Conservation (phyloP, 2,329 filamentous ascomycete species). For the Talaromyces piceae region DNA sequence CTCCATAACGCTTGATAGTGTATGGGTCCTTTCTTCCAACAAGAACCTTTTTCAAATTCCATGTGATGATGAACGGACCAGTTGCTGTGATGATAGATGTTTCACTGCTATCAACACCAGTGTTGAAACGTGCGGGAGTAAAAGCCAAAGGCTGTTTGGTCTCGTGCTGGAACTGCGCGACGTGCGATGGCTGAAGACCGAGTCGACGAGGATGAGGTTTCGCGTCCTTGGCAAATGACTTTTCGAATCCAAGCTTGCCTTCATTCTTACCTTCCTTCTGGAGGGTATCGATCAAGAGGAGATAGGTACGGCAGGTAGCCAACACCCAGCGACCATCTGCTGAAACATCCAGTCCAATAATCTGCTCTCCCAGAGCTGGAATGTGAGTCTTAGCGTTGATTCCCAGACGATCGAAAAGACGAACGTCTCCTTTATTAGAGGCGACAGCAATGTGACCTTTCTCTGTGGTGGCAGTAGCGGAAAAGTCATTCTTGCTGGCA, state of each 20-base stretch:
- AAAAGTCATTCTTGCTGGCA: constrained; percentile 94
- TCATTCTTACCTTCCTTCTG: constrained; percentile 94
- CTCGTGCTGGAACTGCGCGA: constrained; percentile 96
- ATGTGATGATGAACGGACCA: constrained; percentile 93
- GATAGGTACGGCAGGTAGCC: constrained; percentile 87
- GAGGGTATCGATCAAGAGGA: constrained; percentile 83
- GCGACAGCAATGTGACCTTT: constrained; percentile 96
- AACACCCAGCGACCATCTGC: constrained; percentile 95
- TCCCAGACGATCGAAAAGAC: constrained; percentile 89
- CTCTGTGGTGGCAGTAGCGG: constrained; percentile 84
- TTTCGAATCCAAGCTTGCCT: constrained; percentile 96
- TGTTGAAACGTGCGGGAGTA: constrained; percentile 90
- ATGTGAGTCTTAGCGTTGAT: constrained; percentile 98
- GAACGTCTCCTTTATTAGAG: constrained; percentile 95
- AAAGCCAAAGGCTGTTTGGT: constrained; percentile 81
- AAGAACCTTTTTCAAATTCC: constrained; percentile 87
- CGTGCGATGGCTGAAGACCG: constrained; percentile 79
- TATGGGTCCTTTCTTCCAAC: constrained; percentile 78
- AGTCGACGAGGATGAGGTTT: constrained; percentile 92
- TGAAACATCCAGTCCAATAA: constrained; percentile 89
- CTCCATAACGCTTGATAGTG: constrained; percentile 90
- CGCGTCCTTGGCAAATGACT: constrained; percentile 79
- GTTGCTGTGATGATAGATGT: constrained; percentile 96
- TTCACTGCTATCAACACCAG: constrained; percentile 69
- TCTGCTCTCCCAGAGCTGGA: constrained; percentile 87